phyloP scores from a whole-genome alignment of 768 basidiomycete genomes.

The Lactifluus echinatus region DNA sequence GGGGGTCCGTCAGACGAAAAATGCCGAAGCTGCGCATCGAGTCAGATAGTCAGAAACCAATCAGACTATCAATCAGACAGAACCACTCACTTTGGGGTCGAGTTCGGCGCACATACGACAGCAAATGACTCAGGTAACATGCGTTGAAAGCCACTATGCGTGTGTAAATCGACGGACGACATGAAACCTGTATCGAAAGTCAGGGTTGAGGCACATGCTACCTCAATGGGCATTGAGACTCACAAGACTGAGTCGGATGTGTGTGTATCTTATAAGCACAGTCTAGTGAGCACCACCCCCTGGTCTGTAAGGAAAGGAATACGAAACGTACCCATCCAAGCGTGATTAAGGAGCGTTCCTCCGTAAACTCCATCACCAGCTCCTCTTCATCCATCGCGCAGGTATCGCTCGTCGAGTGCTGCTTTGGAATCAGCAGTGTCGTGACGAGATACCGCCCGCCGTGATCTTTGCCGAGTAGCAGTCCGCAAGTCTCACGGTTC shows the following conservation, averaged over 20 bases:
- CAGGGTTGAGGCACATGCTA: not conserved
- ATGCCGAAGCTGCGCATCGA: constrained; percentile 58
- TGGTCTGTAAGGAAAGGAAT: not conserved
- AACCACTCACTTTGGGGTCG: constrained; percentile 55
- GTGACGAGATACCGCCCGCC: constrained; percentile 64
- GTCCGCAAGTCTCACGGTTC: constrained; percentile 81
- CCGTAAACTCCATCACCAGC: constrained; percentile 76
- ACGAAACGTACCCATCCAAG: constrained; percentile 74
- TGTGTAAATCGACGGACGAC: constrained; percentile 91
- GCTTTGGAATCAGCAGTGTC: constrained; percentile 79
- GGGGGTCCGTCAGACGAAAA: constrained; percentile 84
- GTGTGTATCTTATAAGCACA: constrained; percentile 68
- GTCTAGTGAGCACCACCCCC: not conserved
- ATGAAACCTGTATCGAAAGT: constrained; percentile 57
- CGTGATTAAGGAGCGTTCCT: constrained; percentile 71
- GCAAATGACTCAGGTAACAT: constrained; percentile 92
- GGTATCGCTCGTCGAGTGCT: constrained; percentile 83
- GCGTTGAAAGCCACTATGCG: constrained; percentile 79
- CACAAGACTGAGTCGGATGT: constrained; percentile 83
- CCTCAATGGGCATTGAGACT: constrained; percentile 22
- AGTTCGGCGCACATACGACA: constrained; percentile 81
- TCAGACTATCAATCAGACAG: not conserved
- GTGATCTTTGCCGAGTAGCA: constrained; percentile 63
- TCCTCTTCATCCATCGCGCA: constrained; percentile 91
- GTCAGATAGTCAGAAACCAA: not conserved